Evolutionary conservation across 2,329 filamentous ascomycete genomes (phyloP).

Genomic region (Akanthomyces lecanii): DNA sequence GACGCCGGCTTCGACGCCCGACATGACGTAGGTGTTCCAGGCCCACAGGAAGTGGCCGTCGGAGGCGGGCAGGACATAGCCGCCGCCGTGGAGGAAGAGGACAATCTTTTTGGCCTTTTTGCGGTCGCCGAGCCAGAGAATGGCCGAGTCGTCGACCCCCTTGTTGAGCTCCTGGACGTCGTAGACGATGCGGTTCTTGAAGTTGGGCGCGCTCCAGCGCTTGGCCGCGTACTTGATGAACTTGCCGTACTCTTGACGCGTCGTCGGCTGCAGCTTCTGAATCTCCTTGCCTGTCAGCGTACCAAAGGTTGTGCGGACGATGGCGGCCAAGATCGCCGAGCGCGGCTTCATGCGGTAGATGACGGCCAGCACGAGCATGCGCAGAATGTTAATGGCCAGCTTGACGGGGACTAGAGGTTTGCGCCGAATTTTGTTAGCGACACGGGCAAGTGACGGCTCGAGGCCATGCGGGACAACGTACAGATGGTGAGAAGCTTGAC

Average conservation of each 20-base stretch:
- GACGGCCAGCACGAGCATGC: conserved; percentile 20
- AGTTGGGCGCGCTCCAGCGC: conserved; percentile 11
- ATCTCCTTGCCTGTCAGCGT: conserved; percentile 23
- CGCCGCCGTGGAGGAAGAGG: conserved; percentile 29
- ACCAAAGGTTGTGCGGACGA: conserved; percentile 20
- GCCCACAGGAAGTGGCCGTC: conserved; percentile 26
- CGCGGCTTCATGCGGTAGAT: conserved; percentile 19
- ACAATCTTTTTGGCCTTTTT: conserved; percentile 26
- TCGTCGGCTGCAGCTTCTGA: conserved; percentile 22
- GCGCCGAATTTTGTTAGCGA: background rate
- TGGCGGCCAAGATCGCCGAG: conserved; percentile 20
- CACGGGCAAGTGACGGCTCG: background rate
- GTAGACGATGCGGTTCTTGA: conserved; percentile 19
- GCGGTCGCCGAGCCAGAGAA: conserved; percentile 29
- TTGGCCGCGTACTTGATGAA: conserved; percentile 23
- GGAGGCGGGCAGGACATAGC: conserved; percentile 22
- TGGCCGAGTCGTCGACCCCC: conserved; percentile 18
- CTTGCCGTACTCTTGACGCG: conserved; percentile 21
- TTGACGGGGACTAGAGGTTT: conserved; percentile 17
- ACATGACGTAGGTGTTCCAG: conserved; percentile 26
- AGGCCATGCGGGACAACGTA: background rate
- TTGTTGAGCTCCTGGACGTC: conserved; percentile 22
- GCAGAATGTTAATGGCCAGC: conserved; percentile 16
- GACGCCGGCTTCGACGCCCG: conserved; percentile 20
- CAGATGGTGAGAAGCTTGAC: conserved; percentile 20